These are phyloP conservation scores for Oryza brachyantha DNA, from an alignment of 176 grass and related monocot genomes.

Conservation along the genomic window DNA sequence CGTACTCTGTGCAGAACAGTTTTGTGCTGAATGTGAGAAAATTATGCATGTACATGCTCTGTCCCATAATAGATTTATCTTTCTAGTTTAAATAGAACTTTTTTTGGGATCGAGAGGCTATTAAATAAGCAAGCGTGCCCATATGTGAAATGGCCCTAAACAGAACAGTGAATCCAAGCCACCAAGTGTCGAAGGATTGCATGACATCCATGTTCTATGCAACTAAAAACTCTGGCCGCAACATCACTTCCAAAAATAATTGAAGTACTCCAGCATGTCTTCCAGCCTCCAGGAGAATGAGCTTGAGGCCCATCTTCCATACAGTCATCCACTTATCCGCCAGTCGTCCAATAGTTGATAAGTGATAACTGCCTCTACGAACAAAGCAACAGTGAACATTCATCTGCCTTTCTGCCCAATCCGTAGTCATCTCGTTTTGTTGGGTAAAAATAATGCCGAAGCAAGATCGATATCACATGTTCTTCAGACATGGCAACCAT, in stretches of 20 bases:
- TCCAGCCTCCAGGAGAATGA: too few species aligned
- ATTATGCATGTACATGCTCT: not conserved
- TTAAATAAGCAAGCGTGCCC: too few species aligned
- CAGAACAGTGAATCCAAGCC: not conserved
- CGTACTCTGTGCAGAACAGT: not conserved
- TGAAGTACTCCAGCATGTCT: too few species aligned
- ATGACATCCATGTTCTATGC: not conserved
- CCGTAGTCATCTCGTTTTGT: not conserved
- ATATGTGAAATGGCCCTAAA: not conserved
- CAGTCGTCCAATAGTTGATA: too few species aligned
- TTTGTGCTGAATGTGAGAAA: not conserved
- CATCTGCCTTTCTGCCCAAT: not conserved
- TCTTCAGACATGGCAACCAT: conserved; percentile 17
- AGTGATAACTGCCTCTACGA: not conserved
- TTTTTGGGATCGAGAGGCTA: too few species aligned
- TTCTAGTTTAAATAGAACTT: too few species aligned
- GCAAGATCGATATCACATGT: not conserved
- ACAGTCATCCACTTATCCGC: too few species aligned
- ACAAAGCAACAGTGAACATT: not conserved
- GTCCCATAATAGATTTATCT: too few species aligned
- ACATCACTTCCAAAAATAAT: too few species aligned
- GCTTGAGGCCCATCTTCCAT: too few species aligned
- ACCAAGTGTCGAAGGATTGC: not conserved
- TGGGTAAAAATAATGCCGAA: not conserved
- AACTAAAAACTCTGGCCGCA: too few species aligned